Percentiles rank a stretch among this genome's conserved stretches.
Conservation (phyloP, 2,329 filamentous ascomycete genomes). For the Verticillium nonalfalfae region DNA sequence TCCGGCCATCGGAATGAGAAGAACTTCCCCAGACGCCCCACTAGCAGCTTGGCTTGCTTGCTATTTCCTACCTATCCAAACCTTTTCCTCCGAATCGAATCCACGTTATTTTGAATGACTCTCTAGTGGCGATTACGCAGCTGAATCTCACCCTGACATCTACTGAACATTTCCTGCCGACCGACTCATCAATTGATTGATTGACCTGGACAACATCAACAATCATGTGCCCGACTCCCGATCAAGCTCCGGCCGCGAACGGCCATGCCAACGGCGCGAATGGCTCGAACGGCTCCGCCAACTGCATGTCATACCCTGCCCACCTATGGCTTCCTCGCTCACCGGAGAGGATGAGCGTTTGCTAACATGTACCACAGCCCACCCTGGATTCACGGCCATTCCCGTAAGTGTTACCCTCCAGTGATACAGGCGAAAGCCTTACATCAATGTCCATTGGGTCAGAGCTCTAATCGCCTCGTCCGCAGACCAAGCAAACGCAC, state of each 20-base stretch:
- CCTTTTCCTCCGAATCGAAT: neutral
- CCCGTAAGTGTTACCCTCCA: constrained; percentile 4
- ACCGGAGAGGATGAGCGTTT: neutral
- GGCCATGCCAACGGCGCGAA: constrained; percentile 9
- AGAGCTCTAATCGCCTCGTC: neutral
- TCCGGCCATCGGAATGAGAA: neutral
- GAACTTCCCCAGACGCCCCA: neutral
- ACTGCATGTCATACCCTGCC: neutral
- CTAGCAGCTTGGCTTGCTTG: neutral
- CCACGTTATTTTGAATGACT: neutral
- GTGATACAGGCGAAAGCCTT: no score
- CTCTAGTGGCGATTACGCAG: neutral
- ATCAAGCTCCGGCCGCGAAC: constrained; percentile 7
- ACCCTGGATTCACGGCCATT: constrained; percentile 11
- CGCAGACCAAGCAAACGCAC: neutral
- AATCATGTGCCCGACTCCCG: constrained; percentile 11
- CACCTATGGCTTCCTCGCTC: neutral
- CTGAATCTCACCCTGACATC: neutral
- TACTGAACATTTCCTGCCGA: neutral
- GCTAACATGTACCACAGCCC: constrained; percentile 3
- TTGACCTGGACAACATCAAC: neutral
- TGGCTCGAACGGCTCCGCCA: constrained; percentile 5
- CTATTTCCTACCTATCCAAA: neutral
- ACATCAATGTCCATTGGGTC: neutral
- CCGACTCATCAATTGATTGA: neutral